phyloP scores from a whole-genome alignment of 371 early-diverging fungal genomes.

The Mortierella sp. region DNA sequence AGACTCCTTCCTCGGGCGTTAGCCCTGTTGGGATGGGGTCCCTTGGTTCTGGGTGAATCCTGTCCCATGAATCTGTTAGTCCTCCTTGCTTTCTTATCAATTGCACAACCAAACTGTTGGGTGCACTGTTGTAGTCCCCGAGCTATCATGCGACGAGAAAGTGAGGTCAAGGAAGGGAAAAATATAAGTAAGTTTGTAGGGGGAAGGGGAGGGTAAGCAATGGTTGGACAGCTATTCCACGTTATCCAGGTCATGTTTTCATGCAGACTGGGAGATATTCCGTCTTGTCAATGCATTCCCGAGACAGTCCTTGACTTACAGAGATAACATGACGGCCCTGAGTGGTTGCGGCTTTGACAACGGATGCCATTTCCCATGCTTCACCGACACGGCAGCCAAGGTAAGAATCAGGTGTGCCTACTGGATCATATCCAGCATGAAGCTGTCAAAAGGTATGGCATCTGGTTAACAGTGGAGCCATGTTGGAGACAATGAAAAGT shows the following conservation, averaged over 20 bases:
- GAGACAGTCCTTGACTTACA: constrained; percentile 28
- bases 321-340: constrained; percentile 55
- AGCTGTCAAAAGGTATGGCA: constrained; percentile 27
- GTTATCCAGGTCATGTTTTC: too few relatives aligned
- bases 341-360: constrained; percentile 39
- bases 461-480: too few relatives aligned
- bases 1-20: constrained; percentile 43
- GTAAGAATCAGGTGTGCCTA: constrained; percentile 45
- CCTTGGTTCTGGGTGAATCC: constrained; percentile 52
- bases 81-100: constrained; percentile 63
- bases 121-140: constrained; percentile 73
- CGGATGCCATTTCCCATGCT: constrained; percentile 52
- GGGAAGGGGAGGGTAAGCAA: neutral
- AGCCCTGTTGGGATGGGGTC: constrained; percentile 44
- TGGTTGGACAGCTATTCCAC: too few relatives aligned
- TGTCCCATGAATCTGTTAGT: constrained; percentile 70
- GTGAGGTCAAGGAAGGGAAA: too few relatives aligned
- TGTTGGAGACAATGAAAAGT: neutral
- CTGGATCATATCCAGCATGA: constrained; percentile 53
- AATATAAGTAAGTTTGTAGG: too few relatives aligned
- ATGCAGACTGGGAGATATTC: constrained; percentile 6
- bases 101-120: constrained; percentile 62
- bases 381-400: constrained; percentile 53
- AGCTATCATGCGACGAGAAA: constrained; percentile 27
- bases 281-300: neutral